phyloP scores from a whole-genome alignment of 257 asterid genomes.

The Voacanga thouarsii region DNA sequence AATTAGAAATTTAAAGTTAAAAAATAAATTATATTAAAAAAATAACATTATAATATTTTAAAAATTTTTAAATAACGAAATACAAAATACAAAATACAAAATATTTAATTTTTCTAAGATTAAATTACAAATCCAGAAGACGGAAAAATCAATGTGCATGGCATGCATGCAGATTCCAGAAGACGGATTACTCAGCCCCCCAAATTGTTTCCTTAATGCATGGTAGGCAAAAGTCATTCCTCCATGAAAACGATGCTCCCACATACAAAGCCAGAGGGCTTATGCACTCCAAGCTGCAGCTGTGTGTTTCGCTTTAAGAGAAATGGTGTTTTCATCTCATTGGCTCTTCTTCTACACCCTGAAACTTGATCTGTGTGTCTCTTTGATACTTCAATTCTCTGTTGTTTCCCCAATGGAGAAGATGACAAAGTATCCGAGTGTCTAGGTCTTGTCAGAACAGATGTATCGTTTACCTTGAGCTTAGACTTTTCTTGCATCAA shows the following conservation, averaged over 20 bases:
- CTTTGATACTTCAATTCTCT: background rate
- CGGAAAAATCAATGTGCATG: background rate
- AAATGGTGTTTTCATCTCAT: slow-evolving; percentile 4
- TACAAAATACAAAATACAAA: no score
- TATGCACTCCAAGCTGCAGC: background rate
- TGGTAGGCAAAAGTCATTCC: background rate
- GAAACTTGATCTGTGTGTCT: background rate
- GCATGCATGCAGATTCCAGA: background rate
- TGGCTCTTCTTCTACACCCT: background rate
- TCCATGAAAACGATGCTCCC: background rate
- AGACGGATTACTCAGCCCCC: background rate
- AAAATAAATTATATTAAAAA: no score
- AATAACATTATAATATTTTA: no score
- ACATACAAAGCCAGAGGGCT: no score
- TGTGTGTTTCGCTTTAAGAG: background rate
- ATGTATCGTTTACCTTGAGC: background rate
- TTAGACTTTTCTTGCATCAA: background rate
- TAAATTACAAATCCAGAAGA: no score
- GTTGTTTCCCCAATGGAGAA: no score
- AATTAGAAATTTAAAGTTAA: no score
- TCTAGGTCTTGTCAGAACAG: background rate
- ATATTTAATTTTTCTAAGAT: no score
- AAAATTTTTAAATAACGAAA: no score
- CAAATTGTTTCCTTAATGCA: background rate
- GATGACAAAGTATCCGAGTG: no score